A percentile compares a stretch with the other conserved stretches of the same genome.
Evolutionary conservation across 225 moss, liverwort and hornwort species (phyloP).

Genomic region (Polytrichum formosum): DNA sequence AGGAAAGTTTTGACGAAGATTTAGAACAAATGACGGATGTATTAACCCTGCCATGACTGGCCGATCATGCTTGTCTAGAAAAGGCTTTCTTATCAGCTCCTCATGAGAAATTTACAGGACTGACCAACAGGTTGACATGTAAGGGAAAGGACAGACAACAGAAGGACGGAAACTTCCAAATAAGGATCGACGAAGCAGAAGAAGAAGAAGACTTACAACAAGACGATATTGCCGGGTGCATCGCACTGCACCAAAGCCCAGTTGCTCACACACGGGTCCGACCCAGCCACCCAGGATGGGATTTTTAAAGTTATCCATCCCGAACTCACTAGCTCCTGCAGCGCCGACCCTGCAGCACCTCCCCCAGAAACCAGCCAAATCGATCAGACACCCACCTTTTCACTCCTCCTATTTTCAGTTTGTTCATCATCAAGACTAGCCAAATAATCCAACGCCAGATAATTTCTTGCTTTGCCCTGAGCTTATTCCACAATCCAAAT

Average conservation of each 20-base stretch:
- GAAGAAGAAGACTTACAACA: slow-evolving; percentile 18
- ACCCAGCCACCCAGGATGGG: slow-evolving; percentile 31
- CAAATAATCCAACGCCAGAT: neutral
- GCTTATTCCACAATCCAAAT: neutral
- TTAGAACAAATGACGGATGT: too few species aligned
- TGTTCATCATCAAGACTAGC: neutral
- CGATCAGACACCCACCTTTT: too few species aligned
- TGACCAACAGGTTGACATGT: neutral
- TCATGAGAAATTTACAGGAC: neutral
- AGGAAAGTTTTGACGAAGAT: too few species aligned
- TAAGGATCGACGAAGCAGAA: neutral
- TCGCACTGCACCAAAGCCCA: slow-evolving; percentile 40
- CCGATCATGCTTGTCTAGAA: neutral
- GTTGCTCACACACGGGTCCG: slow-evolving; percentile 28
- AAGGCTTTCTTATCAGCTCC: neutral
- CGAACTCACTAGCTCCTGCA: slow-evolving; percentile 23
- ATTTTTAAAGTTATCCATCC: slow-evolving; percentile 29
- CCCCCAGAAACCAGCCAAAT: too few species aligned
- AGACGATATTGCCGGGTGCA: slow-evolving; percentile 18
- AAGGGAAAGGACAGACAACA: neutral
- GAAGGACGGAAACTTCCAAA: too few species aligned
- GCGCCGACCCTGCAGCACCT: slow-evolving; percentile 16
- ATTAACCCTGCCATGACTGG: neutral
- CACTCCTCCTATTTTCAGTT: neutral
- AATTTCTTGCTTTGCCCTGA: neutral